Conservation (phyloP, 306 rosid species). For the Erythrophleum fordii region DNA sequence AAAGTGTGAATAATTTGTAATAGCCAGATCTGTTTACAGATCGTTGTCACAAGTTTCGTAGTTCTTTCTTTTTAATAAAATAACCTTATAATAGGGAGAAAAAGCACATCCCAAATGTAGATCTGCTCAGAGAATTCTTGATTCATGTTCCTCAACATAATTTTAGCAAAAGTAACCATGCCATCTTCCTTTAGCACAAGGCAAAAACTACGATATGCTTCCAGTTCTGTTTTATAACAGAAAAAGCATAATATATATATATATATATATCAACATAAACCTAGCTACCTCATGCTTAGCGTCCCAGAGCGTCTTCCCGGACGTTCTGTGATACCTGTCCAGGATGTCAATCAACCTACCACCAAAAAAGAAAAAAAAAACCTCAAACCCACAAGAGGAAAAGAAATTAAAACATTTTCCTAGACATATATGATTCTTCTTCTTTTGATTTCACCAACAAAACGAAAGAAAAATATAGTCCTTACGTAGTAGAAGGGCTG, state of each 20-base stretch:
- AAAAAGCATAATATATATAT: background rate
- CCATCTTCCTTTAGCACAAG: conserved; percentile 35
- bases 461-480: background rate
- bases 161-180: conserved; percentile 44
- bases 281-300: conserved; percentile 78
- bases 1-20: conserved; percentile 36
- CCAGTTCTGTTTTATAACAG: background rate
- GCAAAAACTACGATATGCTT: background rate
- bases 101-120: conserved; percentile 56
- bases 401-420: background rate
- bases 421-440: background rate
- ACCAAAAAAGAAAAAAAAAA: conserved; percentile 5
- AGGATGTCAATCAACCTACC: conserved; percentile 64
- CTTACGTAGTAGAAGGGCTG: conserved; percentile 69
- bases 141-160: conserved; percentile 51
- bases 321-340: conserved; percentile 65
- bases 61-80: conserved; percentile 35
- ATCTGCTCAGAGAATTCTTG: conserved; percentile 57
- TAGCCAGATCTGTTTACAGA: conserved; percentile 59
- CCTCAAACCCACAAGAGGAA: background rate
- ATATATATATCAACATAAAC: background rate
- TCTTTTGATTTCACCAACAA: background rate
- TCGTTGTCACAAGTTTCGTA: conserved; percentile 45
- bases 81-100: conserved; percentile 28
- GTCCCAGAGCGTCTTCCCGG: conserved; percentile 75